Base-by-base conservation (phyloP, 257 asterid species). In the Buddleja alternifolia region DNA sequence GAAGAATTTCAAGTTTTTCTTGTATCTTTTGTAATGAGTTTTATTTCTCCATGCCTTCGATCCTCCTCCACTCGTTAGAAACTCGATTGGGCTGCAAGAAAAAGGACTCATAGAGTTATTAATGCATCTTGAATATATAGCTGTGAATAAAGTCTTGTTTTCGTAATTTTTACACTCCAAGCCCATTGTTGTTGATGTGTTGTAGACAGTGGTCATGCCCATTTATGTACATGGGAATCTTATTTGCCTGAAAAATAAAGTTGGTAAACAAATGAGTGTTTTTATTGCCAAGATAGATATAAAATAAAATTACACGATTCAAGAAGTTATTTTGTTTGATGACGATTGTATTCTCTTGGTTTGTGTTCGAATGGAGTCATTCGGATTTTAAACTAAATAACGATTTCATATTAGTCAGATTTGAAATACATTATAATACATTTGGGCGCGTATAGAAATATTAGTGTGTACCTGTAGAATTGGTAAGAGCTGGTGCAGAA, bases 191-290 rank as follows among this genome's bases (percentile, higher is more conserved):
- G 54, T 78, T 74, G 14, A 88, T 86, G 45, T 86, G 94, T 68
- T 84, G 82, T 19, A 90, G 84, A 67, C 94, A 84, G 70, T 90
- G 97, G 21, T 90, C 96, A n/a, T 88, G 96, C 4, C 94, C 96
- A 51, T 90, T 90, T 75, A 86, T 69, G 74, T 90, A 90, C 14
- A 88, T 62, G 53, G 88, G 88, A 50, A 86, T 86, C 34, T 63
- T 78, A 57, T 90, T 67, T 34, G 77, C 93, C 93, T 89, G 78
- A 1, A 55, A 39, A 67, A 29, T 29, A 29, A 29, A 29, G n/a
- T n/a, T n/a, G n/a, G n/a, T 5, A 29, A 29, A 29, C 2, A 29
- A 29, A 29, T 29, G 34, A 29, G 34, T 29, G 5, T 29, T 29
- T 29, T 29, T 29, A 29, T 29, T 1, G 2, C 5, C 34, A 29